Evolutionary conservation across 1,284 basidiomycete species (phyloP).

Genomic region (Malassezia globosa): DNA sequence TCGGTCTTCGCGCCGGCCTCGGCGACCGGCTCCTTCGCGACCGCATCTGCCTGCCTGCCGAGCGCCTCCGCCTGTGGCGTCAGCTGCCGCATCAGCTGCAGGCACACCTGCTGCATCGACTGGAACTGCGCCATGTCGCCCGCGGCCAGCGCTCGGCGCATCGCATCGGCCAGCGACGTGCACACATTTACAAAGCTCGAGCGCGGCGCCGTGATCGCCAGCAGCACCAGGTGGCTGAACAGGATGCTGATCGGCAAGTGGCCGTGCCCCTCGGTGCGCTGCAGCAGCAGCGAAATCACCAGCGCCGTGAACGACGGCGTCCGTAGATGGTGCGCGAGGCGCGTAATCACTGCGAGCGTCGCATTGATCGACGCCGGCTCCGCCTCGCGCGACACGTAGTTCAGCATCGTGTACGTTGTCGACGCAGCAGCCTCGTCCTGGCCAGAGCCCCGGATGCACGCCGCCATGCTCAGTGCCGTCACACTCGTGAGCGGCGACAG

Average conservation of each 20-base stretch:
- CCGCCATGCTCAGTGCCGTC: slow-evolving; percentile 75
- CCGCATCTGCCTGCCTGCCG: background rate
- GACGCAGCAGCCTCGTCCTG: slow-evolving; percentile 85
- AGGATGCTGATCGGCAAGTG: slow-evolving; percentile 78
- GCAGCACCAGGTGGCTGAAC: slow-evolving; percentile 76
- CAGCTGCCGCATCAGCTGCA: slow-evolving; percentile 29
- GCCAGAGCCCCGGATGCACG: slow-evolving; percentile 73
- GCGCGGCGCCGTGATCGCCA: slow-evolving; percentile 68
- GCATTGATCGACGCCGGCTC: slow-evolving; percentile 60
- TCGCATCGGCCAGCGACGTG: slow-evolving; percentile 71
- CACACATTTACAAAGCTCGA: slow-evolving; percentile 74
- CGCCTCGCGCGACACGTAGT: slow-evolving; percentile 68
- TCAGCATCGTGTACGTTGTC: slow-evolving; percentile 87
- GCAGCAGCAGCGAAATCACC: slow-evolving; percentile 74
- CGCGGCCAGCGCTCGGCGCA: slow-evolving; percentile 55
- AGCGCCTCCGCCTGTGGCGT: slow-evolving; percentile 9
- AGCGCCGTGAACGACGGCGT: slow-evolving; percentile 36
- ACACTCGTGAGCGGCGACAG: slow-evolving; percentile 63
- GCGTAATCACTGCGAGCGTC: slow-evolving; percentile 55
- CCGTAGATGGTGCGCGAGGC: slow-evolving; percentile 35
- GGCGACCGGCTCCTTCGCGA: slow-evolving; percentile 4
- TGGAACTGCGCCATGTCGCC: slow-evolving; percentile 22
- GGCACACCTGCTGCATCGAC: slow-evolving; percentile 45
- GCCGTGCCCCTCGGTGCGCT: slow-evolving; percentile 71
- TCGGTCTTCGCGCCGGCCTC: too few species aligned